Evolutionary conservation across 306 rosid species (phyloP).

Genomic region (Leucaena leucocephala): DNA sequence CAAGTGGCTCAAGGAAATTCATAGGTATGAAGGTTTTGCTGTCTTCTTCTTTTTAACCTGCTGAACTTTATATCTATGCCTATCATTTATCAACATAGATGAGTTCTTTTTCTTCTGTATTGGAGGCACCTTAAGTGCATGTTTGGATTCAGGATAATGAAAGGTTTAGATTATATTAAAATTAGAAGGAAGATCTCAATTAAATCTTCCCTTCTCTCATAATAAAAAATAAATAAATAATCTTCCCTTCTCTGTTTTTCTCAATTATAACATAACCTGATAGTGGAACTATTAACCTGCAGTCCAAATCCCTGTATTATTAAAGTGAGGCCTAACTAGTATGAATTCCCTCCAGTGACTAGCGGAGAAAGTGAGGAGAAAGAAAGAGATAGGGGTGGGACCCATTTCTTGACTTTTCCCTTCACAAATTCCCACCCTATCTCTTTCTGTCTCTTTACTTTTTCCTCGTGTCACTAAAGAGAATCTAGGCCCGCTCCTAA

Average conservation of each 20-base stretch:
- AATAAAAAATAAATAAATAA: no score
- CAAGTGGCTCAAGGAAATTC: constrained; percentile 99
- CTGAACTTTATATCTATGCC: background rate
- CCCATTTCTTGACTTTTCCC: background rate
- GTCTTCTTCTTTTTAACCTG: constrained; percentile 3
- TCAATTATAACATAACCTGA: background rate
- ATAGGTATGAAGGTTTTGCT: constrained; percentile 58
- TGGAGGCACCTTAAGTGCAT: background rate
- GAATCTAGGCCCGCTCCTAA: background rate
- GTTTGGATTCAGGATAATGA: background rate
- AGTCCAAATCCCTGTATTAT: background rate
- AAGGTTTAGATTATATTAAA: background rate
- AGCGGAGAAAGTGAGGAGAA: background rate
- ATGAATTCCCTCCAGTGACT: background rate
- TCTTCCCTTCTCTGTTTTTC: no score
- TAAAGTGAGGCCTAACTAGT: background rate
- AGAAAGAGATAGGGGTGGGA: background rate
- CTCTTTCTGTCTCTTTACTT: background rate
- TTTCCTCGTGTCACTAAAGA: background rate
- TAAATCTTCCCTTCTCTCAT: background rate
- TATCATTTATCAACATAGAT: background rate
- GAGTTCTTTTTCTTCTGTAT: background rate
- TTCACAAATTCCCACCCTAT: background rate
- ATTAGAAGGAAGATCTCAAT: background rate
- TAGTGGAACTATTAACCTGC: background rate